phyloP scores from a whole-genome alignment of 768 basidiomycete species.

The Suillus americanus region DNA sequence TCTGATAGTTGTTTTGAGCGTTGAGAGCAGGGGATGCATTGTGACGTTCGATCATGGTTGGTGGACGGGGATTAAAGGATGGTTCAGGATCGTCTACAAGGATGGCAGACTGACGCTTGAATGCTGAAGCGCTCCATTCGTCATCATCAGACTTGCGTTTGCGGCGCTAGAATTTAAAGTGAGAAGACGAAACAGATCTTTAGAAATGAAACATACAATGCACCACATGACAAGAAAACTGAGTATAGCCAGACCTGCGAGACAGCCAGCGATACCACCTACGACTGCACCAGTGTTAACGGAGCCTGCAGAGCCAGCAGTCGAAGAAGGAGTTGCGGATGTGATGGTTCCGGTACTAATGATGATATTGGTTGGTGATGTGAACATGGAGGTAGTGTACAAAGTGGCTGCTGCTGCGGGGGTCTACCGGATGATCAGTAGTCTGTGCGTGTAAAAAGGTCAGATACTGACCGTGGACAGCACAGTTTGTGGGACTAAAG shows the following conservation, averaged over 20 bases:
- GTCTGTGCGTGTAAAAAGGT: background rate
- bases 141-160: constrained; percentile 34
- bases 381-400: background rate
- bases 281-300: constrained; percentile 30
- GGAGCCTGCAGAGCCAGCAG: constrained; percentile 36
- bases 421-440: background rate
- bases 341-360: constrained; percentile 6
- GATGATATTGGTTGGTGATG: background rate
- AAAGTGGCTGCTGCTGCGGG: background rate
- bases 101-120: constrained; percentile 64
- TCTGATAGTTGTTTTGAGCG: constrained; percentile 21
- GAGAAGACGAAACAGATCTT: constrained; percentile 5
- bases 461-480: background rate
- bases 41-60: constrained; percentile 62
- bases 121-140: constrained; percentile 56
- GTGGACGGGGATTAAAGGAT: constrained; percentile 55
- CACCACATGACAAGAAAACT: constrained; percentile 46
- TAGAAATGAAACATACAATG: constrained; percentile 36
- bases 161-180: constrained; percentile 37
- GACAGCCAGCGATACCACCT: constrained; percentile 46
- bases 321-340: constrained; percentile 29
- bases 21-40: constrained; percentile 30
- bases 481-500: background rate
- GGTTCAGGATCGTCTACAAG: constrained; percentile 49
- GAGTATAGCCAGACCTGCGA: constrained; percentile 40